A percentile compares a stretch with the other conserved stretches of the same genome.
Conservation (phyloP, 805 yeast species). For the Zygosaccharomyces gambellarensis region DNA sequence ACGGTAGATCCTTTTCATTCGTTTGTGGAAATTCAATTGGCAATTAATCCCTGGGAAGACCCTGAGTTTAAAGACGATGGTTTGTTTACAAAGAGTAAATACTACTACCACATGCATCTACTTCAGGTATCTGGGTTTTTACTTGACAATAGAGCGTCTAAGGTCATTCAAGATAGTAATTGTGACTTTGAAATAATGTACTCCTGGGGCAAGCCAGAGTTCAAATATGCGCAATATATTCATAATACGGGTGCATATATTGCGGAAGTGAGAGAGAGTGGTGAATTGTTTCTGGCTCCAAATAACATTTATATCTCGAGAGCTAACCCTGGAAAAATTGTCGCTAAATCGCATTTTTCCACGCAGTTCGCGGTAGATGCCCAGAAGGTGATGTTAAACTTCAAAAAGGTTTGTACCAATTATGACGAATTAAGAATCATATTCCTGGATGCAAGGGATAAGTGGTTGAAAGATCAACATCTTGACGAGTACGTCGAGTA, state of each 20-base stretch:
- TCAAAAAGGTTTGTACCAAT: conserved; percentile 57
- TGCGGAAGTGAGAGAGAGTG: conserved; percentile 77
- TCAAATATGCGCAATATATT: conserved; percentile 81
- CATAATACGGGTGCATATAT: conserved; percentile 86
- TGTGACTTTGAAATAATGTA: conserved; percentile 62
- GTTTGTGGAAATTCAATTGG: conserved; percentile 61
- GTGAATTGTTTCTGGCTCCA: conserved; percentile 77
- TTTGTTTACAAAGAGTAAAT: conserved; percentile 47
- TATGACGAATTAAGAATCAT: conserved; percentile 44
- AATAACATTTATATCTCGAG: conserved; percentile 79
- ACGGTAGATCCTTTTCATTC: conserved; percentile 83
- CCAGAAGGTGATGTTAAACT: conserved; percentile 66
- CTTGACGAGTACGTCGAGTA: conserved; percentile 22
- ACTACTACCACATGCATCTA: conserved; percentile 73
- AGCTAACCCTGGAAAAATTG: conserved; percentile 45
- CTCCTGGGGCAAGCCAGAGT: conserved; percentile 88
- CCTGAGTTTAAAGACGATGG: conserved; percentile 43
- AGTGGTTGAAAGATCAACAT: conserved; percentile 39
- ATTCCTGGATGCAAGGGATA: conserved; percentile 54
- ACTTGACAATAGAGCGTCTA: conserved; percentile 73
- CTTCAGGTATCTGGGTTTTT: conserved; percentile 68
- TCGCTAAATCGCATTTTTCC: conserved; percentile 31
- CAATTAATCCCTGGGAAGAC: conserved; percentile 69
- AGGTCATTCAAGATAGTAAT: conserved; percentile 47
- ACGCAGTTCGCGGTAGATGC: conserved; percentile 50